Conservation (phyloP, 495 filamentous ascomycete genomes). For the Penicillium goetzii region DNA sequence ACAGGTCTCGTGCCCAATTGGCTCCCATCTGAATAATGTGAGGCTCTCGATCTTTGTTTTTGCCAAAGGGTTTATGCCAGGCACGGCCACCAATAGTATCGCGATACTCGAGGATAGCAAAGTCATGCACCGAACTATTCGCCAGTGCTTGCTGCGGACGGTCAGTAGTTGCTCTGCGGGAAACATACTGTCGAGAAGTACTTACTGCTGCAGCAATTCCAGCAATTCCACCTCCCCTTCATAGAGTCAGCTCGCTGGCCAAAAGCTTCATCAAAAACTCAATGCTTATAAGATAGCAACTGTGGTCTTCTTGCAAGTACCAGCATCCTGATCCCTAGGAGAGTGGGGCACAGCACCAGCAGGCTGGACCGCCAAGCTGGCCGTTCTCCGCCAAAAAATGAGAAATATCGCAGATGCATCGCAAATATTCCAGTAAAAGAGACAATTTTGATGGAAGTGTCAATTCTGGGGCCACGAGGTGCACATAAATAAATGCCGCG, state of each 20-base stretch:
- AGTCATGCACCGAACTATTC: slow-evolving; percentile 21
- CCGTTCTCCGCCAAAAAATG: slow-evolving; percentile 27
- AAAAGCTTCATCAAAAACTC: neutral
- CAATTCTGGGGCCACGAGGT: neutral
- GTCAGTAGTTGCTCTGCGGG: neutral
- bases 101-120: slow-evolving; percentile 26
- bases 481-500: slow-evolving; percentile 18
- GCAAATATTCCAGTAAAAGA: neutral
- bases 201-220: slow-evolving; percentile 66
- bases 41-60: slow-evolving; percentile 20
- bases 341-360: slow-evolving; percentile 28
- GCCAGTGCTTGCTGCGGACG: slow-evolving; percentile 17
- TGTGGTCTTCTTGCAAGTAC: slow-evolving; percentile 42
- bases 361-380: slow-evolving; percentile 25
- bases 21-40: slow-evolving; percentile 24
- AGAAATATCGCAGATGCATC: slow-evolving; percentile 27
- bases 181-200: neutral
- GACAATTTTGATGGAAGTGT: neutral
- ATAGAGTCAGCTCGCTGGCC: neutral
- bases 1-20: slow-evolving; percentile 18
- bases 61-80: slow-evolving; percentile 21
- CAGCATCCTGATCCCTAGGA: slow-evolving; percentile 17
- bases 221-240: slow-evolving; percentile 45
- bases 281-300: slow-evolving; percentile 42
- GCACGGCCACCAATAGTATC: slow-evolving; percentile 24